Base-by-base conservation (phyloP, 2,329 filamentous ascomycete genomes). In the Claviceps capensis region DNA sequence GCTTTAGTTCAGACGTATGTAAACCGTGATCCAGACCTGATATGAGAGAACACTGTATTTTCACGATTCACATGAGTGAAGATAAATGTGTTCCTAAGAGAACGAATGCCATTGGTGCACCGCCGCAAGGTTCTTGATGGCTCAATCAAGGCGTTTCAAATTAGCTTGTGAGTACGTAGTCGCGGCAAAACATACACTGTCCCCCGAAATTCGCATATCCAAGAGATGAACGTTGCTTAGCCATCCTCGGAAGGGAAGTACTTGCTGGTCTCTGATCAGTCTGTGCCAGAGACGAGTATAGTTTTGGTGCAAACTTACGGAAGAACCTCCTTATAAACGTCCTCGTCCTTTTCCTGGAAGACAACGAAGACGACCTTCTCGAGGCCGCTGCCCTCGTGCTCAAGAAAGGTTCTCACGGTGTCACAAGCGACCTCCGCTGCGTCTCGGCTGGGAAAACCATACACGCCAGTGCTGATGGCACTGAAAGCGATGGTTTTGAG, bases 401-500 rank as follows among this genome's bases (percentile, higher is more conserved):
- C 72, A n/a, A 84, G 60, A 55, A 80, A 83, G 38, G 68, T 63
- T 51, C 76, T 73, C 9, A 83, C 76, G 1, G 77, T 67, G 36
- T 76, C 71, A 50, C 85, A 75, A 1, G 88, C 93, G 9, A 84
- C 75, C n/a, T 73, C 65, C 0, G 88, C 88, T 1, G 91, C 93
- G 42, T 82, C 76, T 1, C 63, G 57, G 59, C 80, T 86, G 0
- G 91, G 91, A 63, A 94, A 97, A 1, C 88, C 88, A 63, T 95
- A 97, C 1, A 95, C 67, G 0, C 91, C 93, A 1, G 91, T 96
- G 62, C 89, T 95, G 54, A 97, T 76, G 19, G 81, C 84, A 42
- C 83, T 81, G 60, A 98, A 96, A 0, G 88, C 93, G 52, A 97
- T 75, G 46, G 78, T 87, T 62, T 75, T 78, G 60, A 86, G 77